Evolutionary conservation across 306 rosid species (phyloP), one percentile per base, ranked within the genome.

Genomic region (Lupinus albus): DNA sequence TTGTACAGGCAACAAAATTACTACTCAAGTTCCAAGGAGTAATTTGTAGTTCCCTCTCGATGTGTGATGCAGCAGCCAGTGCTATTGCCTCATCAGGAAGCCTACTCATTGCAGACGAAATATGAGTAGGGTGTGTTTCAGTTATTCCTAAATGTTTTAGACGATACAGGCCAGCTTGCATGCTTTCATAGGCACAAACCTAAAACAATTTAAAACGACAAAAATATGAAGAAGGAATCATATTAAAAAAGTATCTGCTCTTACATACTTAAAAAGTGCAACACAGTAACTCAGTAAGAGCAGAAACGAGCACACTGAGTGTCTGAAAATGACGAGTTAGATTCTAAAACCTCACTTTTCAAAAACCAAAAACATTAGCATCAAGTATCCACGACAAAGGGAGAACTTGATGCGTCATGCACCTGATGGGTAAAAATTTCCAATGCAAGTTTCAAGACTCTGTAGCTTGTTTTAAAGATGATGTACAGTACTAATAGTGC

Each of bases 21-120:
- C 85, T 86, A 84, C 98, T 93, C 76, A 93, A 82, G 85, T 88
- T 93, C 98, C 98, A 93, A 61, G 98, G 98, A 84, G 97, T 93
- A 68, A 93, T 93, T 73, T 87, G 96, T 74, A 89, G 78, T 72
- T 93, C 98, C 77, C 98, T 88, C 78, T 93, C 98, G 35, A 93
- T 93, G 70, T 93, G 98, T 8, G 98, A 89, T 51, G 98, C 97
- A 68, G 98, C 95, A 83, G 98, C 98, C 79, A 93, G 85, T 55
- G 95, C 84, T 64, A 93, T 80, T 75, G 98, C 97, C 79, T 93
- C 98, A 83, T 73, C 96, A 53, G 93, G 98, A 67, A 93, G 95
- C 71, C 95, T 95, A 68, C 83, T 89, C 97, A 86, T 88, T 51
- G 98, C 98, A 71, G 97, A 88, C 15, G 89, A 87, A 81, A 93